These are phyloP conservation scores for Lactifluus volemus DNA, from an alignment of 768 basidiomycete species.

Conservation along the genomic window DNA sequence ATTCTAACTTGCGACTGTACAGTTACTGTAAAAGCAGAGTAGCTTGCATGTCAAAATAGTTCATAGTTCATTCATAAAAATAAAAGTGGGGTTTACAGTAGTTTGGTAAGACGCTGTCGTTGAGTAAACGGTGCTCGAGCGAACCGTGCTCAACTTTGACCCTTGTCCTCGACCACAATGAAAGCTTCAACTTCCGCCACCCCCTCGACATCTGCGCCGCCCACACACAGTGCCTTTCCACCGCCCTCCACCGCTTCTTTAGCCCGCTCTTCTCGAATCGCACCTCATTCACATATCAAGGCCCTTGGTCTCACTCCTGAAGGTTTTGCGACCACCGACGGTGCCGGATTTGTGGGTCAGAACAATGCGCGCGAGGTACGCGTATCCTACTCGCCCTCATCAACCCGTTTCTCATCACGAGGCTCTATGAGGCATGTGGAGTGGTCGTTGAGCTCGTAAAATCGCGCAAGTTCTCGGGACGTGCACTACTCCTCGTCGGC, in stretches of 20 bases:
- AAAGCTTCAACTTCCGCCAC: slow-evolving; percentile 16
- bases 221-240: slow-evolving; percentile 59
- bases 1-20: no score
- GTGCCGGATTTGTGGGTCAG: slow-evolving; percentile 89
- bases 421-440: slow-evolving; percentile 64
- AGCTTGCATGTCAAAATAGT: no score
- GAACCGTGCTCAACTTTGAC: neutral
- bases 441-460: slow-evolving; percentile 85
- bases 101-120: no score
- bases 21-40: no score
- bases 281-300: slow-evolving; percentile 94
- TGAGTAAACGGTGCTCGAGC: no score
- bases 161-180: slow-evolving; percentile 6
- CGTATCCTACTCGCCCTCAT: neutral
- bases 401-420: neutral
- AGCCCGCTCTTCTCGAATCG: slow-evolving; percentile 68
- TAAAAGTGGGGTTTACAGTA: no score
- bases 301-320: slow-evolving; percentile 85
- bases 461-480: slow-evolving; percentile 87
- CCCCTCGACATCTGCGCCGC: slow-evolving; percentile 26
- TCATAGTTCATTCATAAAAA: no score
- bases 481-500: slow-evolving; percentile 86
- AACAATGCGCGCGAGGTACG: slow-evolving; percentile 80
- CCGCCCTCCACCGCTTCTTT: slow-evolving; percentile 56
- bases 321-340: slow-evolving; percentile 62